Evolutionary conservation across 2,329 filamentous ascomycete genomes (phyloP).

Genomic region (Pestalotiopsis sp.): DNA sequence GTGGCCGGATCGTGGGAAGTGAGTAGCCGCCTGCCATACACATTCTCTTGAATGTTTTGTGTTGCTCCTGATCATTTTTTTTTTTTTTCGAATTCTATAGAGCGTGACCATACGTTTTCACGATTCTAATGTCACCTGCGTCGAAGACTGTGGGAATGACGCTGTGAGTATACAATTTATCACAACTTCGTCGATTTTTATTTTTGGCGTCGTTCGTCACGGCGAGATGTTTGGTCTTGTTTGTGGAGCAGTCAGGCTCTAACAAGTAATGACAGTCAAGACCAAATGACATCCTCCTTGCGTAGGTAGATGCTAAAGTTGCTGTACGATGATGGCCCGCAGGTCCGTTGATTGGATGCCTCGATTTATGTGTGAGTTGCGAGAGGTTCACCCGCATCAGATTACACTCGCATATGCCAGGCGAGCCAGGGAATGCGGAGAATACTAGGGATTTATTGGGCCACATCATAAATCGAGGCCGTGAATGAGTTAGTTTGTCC

Average conservation of each 20-base stretch:
- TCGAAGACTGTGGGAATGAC: not conserved
- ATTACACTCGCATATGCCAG: not conserved
- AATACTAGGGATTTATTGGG: conserved; percentile 12
- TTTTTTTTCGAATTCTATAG: not conserved
- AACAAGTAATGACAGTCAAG: not conserved
- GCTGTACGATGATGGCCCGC: not conserved
- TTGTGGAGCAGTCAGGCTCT: not conserved
- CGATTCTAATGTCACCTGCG: not conserved
- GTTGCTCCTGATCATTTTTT: not conserved
- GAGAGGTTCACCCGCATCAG: not conserved
- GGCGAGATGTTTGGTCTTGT: not conserved
- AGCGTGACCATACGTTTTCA: not conserved
- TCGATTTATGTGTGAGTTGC: not conserved
- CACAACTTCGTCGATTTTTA: not conserved
- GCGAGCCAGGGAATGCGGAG: not conserved
- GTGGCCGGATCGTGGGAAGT: not conserved
- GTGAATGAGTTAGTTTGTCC: conserved; percentile 14
- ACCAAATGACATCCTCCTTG: conserved; percentile 12
- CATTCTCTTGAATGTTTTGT: not conserved
- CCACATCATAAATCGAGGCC: conserved; percentile 15
- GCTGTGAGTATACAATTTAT: not conserved
- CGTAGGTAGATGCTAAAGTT: conserved; percentile 11
- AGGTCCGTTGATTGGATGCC: not conserved
- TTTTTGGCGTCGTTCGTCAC: not conserved
- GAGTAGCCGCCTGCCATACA: not conserved